These are phyloP conservation scores for Bipolaris oryzae DNA, from an alignment of 2,329 filamentous ascomycete species.

Conservation along the genomic window DNA sequence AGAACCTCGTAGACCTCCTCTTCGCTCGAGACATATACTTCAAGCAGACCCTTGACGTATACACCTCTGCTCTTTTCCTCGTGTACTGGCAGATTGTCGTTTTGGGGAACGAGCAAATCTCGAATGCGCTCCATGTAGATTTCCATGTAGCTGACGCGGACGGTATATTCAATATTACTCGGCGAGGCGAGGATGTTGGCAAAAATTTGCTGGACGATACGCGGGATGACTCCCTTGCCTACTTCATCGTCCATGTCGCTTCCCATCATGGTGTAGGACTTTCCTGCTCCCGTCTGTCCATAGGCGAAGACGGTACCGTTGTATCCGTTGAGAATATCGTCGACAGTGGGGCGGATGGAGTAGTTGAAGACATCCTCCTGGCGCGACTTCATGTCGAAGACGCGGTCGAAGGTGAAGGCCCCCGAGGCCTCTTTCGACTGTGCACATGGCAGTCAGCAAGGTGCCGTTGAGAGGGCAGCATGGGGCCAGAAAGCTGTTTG, in stretches of 20 bases:
- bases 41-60: constrained; percentile 92
- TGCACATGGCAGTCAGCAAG: constrained; percentile 23
- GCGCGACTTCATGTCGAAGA: constrained; percentile 91
- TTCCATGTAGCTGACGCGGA: constrained; percentile 98
- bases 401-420: constrained; percentile 90
- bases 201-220: constrained; percentile 97
- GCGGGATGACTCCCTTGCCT: constrained; percentile 91
- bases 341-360: constrained; percentile 92
- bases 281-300: constrained; percentile 96
- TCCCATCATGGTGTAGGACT: constrained; percentile 99
- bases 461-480: neutral
- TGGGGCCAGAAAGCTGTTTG: neutral
- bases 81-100: constrained; percentile 96
- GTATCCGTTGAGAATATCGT: constrained; percentile 98
- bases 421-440: constrained; percentile 84
- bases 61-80: constrained; percentile 96
- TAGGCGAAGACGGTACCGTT: constrained; percentile 99
- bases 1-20: constrained; percentile 97
- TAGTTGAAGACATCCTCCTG: constrained; percentile 97
- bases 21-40: constrained; percentile 94
- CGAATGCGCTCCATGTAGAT: constrained; percentile 99
- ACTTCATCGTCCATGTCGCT: constrained; percentile 89
- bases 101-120: constrained; percentile 88
- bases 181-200: constrained; percentile 91
- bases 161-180: constrained; percentile 96